Conservation (phyloP, 1,284 basidiomycete genomes). For the Marasmius fiardii region DNA sequence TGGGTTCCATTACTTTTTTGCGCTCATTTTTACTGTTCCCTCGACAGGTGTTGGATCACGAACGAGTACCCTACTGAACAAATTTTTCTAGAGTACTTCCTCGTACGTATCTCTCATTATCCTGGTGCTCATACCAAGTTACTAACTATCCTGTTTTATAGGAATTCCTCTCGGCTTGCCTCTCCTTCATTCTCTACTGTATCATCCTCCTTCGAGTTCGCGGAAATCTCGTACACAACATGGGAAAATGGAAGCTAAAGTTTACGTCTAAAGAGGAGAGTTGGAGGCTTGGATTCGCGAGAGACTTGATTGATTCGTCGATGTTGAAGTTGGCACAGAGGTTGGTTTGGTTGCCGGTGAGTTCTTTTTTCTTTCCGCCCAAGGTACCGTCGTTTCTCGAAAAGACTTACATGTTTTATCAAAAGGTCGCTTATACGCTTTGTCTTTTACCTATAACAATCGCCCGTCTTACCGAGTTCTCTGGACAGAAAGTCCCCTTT, state of each 20-base stretch:
- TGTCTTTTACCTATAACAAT: constrained; percentile 32
- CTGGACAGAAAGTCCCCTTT: constrained; percentile 28
- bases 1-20: not conserved
- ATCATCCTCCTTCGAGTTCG: constrained; percentile 31
- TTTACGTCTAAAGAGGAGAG: constrained; percentile 20
- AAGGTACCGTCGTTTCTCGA: no score
- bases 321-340: constrained; percentile 24
- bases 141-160: constrained; percentile 6
- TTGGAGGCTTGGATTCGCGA: constrained; percentile 24
- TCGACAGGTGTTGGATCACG: constrained; percentile 47
- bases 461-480: constrained; percentile 28
- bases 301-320: constrained; percentile 24
- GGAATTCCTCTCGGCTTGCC: constrained; percentile 30
- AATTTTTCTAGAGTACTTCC: constrained; percentile 43
- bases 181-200: constrained; percentile 28
- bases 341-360: constrained; percentile 28
- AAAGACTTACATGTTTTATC: no score
- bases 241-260: constrained; percentile 24
- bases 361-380: no score
- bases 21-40: no score
- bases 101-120: constrained; percentile 28
- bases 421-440: constrained; percentile 29
- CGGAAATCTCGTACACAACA: constrained; percentile 25
- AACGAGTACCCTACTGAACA: constrained; percentile 36
- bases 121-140: not conserved